Conservation (phyloP, 129 eudicot genomes). For the Pulicaria dysenterica region DNA sequence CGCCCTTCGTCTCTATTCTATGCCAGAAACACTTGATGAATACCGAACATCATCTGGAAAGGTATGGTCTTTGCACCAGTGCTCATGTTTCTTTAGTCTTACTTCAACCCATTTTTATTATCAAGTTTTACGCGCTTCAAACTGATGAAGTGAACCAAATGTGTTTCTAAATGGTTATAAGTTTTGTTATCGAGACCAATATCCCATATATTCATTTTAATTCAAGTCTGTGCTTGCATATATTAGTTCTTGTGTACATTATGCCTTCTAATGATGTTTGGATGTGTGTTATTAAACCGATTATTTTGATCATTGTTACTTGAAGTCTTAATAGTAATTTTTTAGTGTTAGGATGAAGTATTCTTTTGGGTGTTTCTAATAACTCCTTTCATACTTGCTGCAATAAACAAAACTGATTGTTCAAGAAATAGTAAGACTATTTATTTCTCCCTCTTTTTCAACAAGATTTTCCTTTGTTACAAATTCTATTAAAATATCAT, state of each 20-base stretch:
- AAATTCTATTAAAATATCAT: background rate
- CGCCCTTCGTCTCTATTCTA: slow-evolving; percentile 76
- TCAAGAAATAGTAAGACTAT: background rate
- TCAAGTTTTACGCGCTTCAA: too few relatives aligned
- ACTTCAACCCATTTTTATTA: background rate
- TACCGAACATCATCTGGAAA: slow-evolving; percentile 76
- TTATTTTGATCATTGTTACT: too few relatives aligned
- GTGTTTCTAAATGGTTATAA: too few relatives aligned
- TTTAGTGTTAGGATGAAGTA: background rate
- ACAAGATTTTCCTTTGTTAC: background rate
- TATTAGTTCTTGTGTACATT: too few relatives aligned
- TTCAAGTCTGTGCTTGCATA: too few relatives aligned
- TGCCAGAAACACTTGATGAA: slow-evolving; percentile 89
- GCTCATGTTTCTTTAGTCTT: background rate
- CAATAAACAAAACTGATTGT: background rate
- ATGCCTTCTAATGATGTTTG: too few relatives aligned
- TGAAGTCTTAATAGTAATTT: too few relatives aligned
- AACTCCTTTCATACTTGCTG: background rate
- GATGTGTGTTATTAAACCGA: too few relatives aligned
- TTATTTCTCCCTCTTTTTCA: background rate
- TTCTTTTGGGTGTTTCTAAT: background rate
- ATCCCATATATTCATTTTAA: too few relatives aligned
- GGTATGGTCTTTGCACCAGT: slow-evolving; percentile 38
- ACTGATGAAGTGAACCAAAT: too few relatives aligned
- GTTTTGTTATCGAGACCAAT: too few relatives aligned